These are phyloP conservation scores for Podospora fimiseda DNA, from an alignment of 495 filamentous ascomycete genomes.

Conservation along the genomic window DNA sequence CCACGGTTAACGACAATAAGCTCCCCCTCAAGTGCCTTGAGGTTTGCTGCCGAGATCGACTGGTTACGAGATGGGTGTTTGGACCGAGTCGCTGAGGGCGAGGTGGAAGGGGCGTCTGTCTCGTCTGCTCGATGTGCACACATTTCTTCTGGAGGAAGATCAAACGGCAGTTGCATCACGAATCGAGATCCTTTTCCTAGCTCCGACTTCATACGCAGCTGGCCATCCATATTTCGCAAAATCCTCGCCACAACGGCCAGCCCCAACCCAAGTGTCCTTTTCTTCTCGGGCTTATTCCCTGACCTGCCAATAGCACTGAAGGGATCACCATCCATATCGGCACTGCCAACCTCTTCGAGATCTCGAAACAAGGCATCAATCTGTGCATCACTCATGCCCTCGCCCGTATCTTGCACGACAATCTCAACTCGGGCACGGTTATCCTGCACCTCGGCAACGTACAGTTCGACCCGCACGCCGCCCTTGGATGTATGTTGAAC, in stretches of 20 bases:
- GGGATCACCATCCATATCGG: slow-evolving; percentile 41
- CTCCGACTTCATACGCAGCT: slow-evolving; percentile 81
- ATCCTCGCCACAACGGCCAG: slow-evolving; percentile 81
- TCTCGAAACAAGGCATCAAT: slow-evolving; percentile 77
- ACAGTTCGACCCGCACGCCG: slow-evolving; percentile 64
- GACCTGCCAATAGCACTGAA: slow-evolving; percentile 24
- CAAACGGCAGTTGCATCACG: slow-evolving; percentile 63
- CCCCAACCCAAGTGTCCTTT: slow-evolving; percentile 63
- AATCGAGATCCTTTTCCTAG: slow-evolving; percentile 81
- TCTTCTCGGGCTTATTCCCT: slow-evolving; percentile 24
- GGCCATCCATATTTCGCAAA: slow-evolving; percentile 84
- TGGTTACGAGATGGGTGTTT: too few species aligned
- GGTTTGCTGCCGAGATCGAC: slow-evolving; percentile 9
- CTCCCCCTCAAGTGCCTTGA: slow-evolving; percentile 40
- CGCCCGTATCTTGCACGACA: slow-evolving; percentile 70
- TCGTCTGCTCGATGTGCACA: slow-evolving; percentile 21
- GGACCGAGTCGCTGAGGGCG: slow-evolving; percentile 10
- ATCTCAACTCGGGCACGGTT: slow-evolving; percentile 60
- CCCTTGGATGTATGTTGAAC: slow-evolving; percentile 74
- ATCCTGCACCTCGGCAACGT: slow-evolving; percentile 37
- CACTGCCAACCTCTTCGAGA: slow-evolving; percentile 75
- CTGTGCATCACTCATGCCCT: slow-evolving; percentile 66
- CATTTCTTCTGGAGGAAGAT: slow-evolving; percentile 45
- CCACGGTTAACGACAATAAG: slow-evolving; percentile 50
- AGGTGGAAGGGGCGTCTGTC: not conserved